Conservation (phyloP, 2,329 filamentous ascomycete genomes). For the Cordyceps javanica region DNA sequence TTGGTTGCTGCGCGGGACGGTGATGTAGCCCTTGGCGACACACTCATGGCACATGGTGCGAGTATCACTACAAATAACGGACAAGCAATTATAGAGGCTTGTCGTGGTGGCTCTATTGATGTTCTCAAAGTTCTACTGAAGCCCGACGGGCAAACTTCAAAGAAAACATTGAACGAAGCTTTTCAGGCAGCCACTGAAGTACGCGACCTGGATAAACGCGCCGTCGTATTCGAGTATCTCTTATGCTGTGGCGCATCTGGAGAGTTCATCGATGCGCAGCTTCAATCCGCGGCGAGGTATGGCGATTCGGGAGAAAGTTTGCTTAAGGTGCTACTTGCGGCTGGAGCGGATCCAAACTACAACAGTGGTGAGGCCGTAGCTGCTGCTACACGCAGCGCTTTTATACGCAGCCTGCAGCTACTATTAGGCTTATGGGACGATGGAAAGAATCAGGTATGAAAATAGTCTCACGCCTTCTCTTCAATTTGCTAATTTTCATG, state of each 20-base stretch:
- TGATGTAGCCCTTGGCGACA: constrained; percentile 43
- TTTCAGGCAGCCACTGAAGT: constrained; percentile 52
- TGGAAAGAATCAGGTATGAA: constrained; percentile 34
- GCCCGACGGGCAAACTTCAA: constrained; percentile 32
- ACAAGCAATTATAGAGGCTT: constrained; percentile 49
- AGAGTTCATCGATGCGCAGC: constrained; percentile 45
- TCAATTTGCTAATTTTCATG: neutral
- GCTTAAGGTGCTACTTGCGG: constrained; percentile 42
- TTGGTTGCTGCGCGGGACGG: constrained; percentile 46
- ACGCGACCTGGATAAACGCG: constrained; percentile 41
- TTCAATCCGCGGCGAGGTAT: constrained; percentile 46
- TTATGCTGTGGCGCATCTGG: constrained; percentile 44
- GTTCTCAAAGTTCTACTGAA: constrained; percentile 46
- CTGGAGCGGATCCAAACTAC: constrained; percentile 50
- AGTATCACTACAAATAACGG: constrained; percentile 45
- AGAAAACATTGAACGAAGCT: constrained; percentile 39
- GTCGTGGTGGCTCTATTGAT: constrained; percentile 41
- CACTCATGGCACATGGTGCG: constrained; percentile 47
- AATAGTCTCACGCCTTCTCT: constrained; percentile 3
- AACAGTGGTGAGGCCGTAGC: constrained; percentile 50
- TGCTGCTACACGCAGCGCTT: constrained; percentile 46
- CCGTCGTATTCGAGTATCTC: constrained; percentile 44
- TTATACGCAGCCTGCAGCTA: constrained; percentile 43
- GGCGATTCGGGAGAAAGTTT: constrained; percentile 43
- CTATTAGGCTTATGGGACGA: constrained; percentile 42